Percentiles rank a stretch among this genome's conserved stretches.
Evolutionary conservation across 1,139 yeast genomes (phyloP).

Genomic region (Suhomyces terraborum): DNA sequence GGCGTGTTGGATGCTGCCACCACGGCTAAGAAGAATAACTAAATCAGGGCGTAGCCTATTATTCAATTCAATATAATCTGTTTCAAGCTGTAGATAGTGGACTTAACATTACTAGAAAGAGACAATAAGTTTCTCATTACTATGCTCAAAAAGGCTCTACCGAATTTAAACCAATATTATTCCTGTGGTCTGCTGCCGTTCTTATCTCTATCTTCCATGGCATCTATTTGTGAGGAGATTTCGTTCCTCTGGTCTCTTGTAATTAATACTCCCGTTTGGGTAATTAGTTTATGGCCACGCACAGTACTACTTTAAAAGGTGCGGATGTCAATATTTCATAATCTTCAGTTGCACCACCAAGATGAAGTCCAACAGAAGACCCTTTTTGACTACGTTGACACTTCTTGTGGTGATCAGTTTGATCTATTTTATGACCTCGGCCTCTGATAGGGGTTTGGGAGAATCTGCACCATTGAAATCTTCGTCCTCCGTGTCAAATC

Average conservation of each 20-base stretch:
- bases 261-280: background rate
- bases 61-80: constrained; percentile 1
- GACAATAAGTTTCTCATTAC: too few relatives aligned
- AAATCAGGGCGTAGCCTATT: too few relatives aligned
- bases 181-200: too few relatives aligned
- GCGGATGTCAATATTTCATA: background rate
- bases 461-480: constrained; percentile 28
- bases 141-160: too few relatives aligned
- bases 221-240: too few relatives aligned
- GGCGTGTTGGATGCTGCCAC: constrained; percentile 67
- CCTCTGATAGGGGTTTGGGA: constrained; percentile 28
- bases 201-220: too few relatives aligned
- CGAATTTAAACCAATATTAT: too few relatives aligned
- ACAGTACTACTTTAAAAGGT: too few relatives aligned
- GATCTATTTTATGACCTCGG: constrained; percentile 31
- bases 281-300: background rate
- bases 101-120: too few relatives aligned
- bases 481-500: too few relatives aligned
- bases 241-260: too few relatives aligned
- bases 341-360: background rate
- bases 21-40: constrained; percentile 41
- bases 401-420: constrained; percentile 27
- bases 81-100: too few relatives aligned
- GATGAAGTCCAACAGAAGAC: constrained; percentile 29
- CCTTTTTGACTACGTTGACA: constrained; percentile 28